A percentile compares a stretch with the other conserved stretches of the same genome.
These are phyloP conservation scores for Populus ilicifolia DNA, from an alignment of 345 rosid species.

Conservation along the genomic window DNA sequence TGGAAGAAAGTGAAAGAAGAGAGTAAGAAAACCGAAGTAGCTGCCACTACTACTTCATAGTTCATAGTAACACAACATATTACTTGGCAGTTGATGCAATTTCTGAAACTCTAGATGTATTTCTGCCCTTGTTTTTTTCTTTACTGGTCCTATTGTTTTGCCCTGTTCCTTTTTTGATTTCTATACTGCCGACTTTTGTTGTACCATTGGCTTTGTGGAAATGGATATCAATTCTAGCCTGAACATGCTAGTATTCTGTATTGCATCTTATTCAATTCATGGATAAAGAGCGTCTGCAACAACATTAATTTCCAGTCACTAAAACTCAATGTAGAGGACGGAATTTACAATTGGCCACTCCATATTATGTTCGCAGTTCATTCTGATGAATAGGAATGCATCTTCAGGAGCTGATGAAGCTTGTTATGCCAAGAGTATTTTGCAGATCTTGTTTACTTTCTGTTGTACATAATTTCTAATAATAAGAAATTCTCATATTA, in stretches of 20 bases:
- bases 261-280: constrained; percentile 3
- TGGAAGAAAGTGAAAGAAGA: constrained; percentile 80
- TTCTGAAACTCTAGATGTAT: background rate
- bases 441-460: too few species aligned
- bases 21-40: constrained; percentile 45
- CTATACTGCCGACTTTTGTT: background rate
- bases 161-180: background rate
- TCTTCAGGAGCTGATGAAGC: too few species aligned
- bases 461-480: too few species aligned
- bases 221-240: background rate
- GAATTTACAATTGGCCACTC: too few species aligned
- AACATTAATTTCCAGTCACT: background rate
- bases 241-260: background rate
- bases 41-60: constrained; percentile 32
- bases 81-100: background rate
- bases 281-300: background rate
- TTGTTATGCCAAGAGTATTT: too few species aligned
- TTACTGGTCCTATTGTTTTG: background rate
- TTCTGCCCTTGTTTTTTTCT: background rate
- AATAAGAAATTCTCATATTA: too few species aligned
- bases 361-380: too few species aligned
- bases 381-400: too few species aligned
- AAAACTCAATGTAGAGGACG: background rate
- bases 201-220: background rate
- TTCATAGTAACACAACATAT: constrained; percentile 6